phyloP scores from a whole-genome alignment of 2,329 filamentous ascomycete species.

The Aspergillus sp. region DNA sequence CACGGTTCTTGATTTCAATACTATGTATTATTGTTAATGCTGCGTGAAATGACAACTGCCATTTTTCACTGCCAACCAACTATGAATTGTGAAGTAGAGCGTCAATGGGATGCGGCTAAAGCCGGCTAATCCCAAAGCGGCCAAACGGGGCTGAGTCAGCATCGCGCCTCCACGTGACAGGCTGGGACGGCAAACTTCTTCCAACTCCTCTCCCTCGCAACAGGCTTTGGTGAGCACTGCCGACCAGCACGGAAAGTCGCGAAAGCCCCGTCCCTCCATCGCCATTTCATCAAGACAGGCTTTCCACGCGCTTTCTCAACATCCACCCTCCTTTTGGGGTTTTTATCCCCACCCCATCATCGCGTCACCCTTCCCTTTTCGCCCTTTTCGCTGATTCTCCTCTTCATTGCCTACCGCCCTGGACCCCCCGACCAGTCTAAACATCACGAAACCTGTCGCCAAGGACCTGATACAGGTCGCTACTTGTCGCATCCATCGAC shows the following conservation, averaged over 20 bases:
- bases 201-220: conserved; percentile 32
- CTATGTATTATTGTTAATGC: conserved; percentile 13
- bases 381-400: conserved; percentile 19
- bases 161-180: conserved; percentile 22
- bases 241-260: conserved; percentile 36
- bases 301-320: conserved; percentile 34
- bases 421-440: conserved; percentile 23
- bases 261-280: conserved; percentile 40
- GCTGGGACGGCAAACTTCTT: conserved; percentile 32
- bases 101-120: background rate
- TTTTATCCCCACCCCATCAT: conserved; percentile 19
- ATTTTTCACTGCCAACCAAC: background rate
- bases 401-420: conserved; percentile 23
- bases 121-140: conserved; percentile 12
- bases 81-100: background rate
- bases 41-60: background rate
- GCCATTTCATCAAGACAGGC: conserved; percentile 36
- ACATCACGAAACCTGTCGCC: conserved; percentile 34
- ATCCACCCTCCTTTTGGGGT: conserved; percentile 24
- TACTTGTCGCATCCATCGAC: conserved; percentile 28
- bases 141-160: conserved; percentile 25
- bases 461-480: conserved; percentile 30
- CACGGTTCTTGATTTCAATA: background rate
- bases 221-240: conserved; percentile 34
- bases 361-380: conserved; percentile 18